Evolutionary conservation across 78 protist genomes (phyloP), one percentile per base, ranked within the genome.

Genomic region (Isochrysis galbana): DNA sequence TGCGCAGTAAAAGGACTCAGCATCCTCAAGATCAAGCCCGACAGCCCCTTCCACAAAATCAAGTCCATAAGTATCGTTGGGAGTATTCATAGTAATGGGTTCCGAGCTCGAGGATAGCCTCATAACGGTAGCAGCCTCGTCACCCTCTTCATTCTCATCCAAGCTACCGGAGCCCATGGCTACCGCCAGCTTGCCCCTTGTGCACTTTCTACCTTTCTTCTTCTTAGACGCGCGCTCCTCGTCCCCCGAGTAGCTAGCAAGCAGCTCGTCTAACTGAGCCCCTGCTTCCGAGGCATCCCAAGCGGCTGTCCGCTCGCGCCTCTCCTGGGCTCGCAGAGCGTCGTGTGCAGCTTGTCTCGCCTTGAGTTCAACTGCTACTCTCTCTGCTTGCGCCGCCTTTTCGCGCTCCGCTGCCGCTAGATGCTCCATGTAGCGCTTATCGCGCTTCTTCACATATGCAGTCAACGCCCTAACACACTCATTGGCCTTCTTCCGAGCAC

Each of bases 391-490:
- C 32, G 7, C 90, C 17, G 25, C 1, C 34, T 23, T 2, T 44
- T 84, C 72, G 22, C 11, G 36, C 23, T 48, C 90, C 42, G 5
- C 1, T 21, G 7, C 7, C 61, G 17, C 42, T 45, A 5, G 0
- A 10, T 44, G 45, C 29, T 11, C 46, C 45, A 0, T 5, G 34
- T 47, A 42, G 41, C 61, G 88, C 11, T 1, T 1, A 38, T 80
- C 88, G 47, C 88, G 88, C 89, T 84, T 84, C 32, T n/a, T 3
- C 29, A 84, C 89, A 44, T 36, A 84, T 29, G 48, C 89, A 17
- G 39, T 44, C 26, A 84, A 69, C 44, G 5, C 69, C 38, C 95
- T 83, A 29, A 95, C 95, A 26, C 48, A 42, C 21, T 93, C 95
- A 54, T 94, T 91, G 47, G 47, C 93, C 45, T 69, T 91, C 2